Conservation (phyloP, 208 protist species). For the Leptomonas seymouri region DNA sequence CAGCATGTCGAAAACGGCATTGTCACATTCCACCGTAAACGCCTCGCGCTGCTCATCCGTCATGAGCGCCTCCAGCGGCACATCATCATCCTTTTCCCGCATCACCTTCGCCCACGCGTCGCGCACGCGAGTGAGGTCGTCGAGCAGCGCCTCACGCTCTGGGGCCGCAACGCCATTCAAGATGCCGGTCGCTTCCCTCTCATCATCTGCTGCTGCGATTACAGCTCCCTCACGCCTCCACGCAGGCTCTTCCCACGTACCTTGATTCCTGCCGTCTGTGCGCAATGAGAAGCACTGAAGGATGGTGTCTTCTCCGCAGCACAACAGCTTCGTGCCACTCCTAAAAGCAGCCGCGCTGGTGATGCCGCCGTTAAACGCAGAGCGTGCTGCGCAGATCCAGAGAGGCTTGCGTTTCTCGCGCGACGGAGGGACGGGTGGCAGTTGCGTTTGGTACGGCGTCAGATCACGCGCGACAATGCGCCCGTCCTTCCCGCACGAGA, state of each 20-base stretch:
- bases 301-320: constrained; percentile 29
- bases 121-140: constrained; percentile 39
- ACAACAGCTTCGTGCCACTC: constrained; percentile 15
- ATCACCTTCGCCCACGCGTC: constrained; percentile 52
- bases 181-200: not conserved
- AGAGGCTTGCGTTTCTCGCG: constrained; percentile 77
- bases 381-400: constrained; percentile 41
- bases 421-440: constrained; percentile 73
- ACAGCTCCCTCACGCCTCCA: constrained; percentile 24
- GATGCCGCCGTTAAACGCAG: constrained; percentile 57
- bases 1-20: constrained; percentile 57
- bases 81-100: constrained; percentile 41
- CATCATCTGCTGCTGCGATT: not conserved
- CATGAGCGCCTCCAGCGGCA: constrained; percentile 72
- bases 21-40: constrained; percentile 68
- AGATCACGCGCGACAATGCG: constrained; percentile 67
- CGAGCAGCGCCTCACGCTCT: constrained; percentile 5
- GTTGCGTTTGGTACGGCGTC: constrained; percentile 58
- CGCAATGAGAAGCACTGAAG: constrained; percentile 26
- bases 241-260: constrained; percentile 46
- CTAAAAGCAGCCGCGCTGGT: constrained; percentile 31
- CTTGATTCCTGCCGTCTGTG: constrained; percentile 2
- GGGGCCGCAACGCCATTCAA: not conserved
- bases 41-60: constrained; percentile 51
- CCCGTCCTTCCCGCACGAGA: constrained; percentile 73